Evolutionary conservation across 1,284 basidiomycete genomes (phyloP), one percentile per base, ranked within the genome.

Genomic region (Irpex sp.): DNA sequence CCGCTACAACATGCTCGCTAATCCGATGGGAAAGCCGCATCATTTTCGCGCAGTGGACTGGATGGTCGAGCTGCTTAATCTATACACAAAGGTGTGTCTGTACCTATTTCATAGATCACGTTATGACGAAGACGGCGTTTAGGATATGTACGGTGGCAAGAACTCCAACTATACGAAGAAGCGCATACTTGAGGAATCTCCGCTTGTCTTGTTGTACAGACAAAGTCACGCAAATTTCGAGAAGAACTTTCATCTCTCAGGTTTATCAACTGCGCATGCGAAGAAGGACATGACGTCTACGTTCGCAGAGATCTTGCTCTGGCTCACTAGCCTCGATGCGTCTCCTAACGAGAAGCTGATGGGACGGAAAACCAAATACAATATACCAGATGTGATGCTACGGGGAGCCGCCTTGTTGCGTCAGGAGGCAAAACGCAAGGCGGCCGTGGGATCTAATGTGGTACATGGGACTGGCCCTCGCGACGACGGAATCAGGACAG

Each of bases 161-260:
- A 68, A 60, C 21, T 73, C 71, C 9, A 78, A 76, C 55, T 66
- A 71, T 34, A 71, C 66, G 37, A 69, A 69, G 48, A 64, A 69
- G 17, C 59, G 65, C 0, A 73, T 77, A 31, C 65, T 76, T 9
- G 66, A 67, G n/a, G 72, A 77, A 60, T 78, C 76, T n/a, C 65
- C 71, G 7, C 64, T 77, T 0, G 71, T 77, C 31, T 69, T 74
- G 59, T 65, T 72, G 2, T 78, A 73, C 65, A 68, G 71, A 26
- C 64, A 62, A 44, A 31, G 60, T 37, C 59, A 66, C 34, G 36
- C 62, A 19, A 63, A 67, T 26, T 57, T 78, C 56, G 72, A 77
- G 65, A 59, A 69, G 11, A 72, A 69, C 63, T 74, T 76, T 56
- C 64, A 65, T 26, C 60, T 77, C 3, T 64, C 66, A 6, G 61